Evolutionary conservation across 345 rosid species (phyloP).

Genomic region (Arabidopsis suecica): DNA sequence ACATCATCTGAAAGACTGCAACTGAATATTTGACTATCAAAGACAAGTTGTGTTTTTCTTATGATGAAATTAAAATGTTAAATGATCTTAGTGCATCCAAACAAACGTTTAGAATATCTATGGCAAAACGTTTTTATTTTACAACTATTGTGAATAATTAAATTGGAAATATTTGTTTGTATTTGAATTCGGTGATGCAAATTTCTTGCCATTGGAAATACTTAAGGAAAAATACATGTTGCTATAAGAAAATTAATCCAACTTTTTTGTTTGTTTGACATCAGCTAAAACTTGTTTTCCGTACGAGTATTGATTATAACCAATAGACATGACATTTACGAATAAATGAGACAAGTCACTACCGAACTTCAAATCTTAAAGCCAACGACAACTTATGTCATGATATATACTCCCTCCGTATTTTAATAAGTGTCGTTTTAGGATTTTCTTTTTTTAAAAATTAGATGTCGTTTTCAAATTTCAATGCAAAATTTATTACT

Average conservation of each 20-base stretch:
- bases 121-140: background rate
- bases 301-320: conserved; percentile 17
- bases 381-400: background rate
- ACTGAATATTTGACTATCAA: background rate
- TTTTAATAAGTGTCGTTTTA: too few relatives aligned
- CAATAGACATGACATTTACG: conserved; percentile 22
- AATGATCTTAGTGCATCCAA: background rate
- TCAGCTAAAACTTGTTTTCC: conserved; percentile 6
- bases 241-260: background rate
- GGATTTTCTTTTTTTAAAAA: too few relatives aligned
- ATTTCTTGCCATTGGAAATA: background rate
- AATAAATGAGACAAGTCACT: conserved; percentile 22
- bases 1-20: background rate
- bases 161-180: background rate
- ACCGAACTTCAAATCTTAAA: conserved; percentile 11
- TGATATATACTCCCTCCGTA: too few relatives aligned
- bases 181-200: conserved; percentile 2
- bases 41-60: background rate
- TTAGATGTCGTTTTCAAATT: too few relatives aligned
- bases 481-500: too few relatives aligned
- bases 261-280: background rate
- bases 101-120: background rate
- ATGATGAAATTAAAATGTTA: background rate
- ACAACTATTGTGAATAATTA: too few relatives aligned
- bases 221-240: background rate